phyloP scores from a whole-genome alignment of 2,329 filamentous ascomycete genomes.

The Monosporascus sp. region DNA sequence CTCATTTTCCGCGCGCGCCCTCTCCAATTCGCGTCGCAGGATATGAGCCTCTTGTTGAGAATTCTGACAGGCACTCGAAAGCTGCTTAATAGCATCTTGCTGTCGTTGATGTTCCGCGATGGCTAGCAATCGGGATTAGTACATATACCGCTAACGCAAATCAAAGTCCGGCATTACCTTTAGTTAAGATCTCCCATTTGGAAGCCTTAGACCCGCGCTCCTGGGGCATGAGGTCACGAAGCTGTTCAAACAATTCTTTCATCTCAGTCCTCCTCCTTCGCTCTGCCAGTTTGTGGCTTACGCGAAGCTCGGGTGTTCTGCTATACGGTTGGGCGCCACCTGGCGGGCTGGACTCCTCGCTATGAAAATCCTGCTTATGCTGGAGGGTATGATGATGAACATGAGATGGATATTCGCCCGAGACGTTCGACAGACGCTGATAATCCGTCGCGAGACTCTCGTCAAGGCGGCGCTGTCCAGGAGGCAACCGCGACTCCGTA shows the following conservation, averaged over 20 bases:
- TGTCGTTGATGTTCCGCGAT: constrained; percentile 59
- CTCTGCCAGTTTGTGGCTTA: constrained; percentile 82
- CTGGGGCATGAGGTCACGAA: constrained; percentile 73
- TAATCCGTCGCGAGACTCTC: constrained; percentile 47
- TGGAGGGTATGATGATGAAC: constrained; percentile 73
- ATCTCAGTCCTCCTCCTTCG: constrained; percentile 80
- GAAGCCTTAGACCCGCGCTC: constrained; percentile 80
- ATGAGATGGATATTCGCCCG: constrained; percentile 48
- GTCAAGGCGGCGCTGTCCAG: constrained; percentile 67
- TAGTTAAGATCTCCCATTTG: constrained; percentile 85
- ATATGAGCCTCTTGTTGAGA: constrained; percentile 40
- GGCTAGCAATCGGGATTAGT: constrained; percentile 35
- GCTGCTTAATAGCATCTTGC: constrained; percentile 40
- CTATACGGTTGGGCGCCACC: constrained; percentile 70
- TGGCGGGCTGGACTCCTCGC: constrained; percentile 49
- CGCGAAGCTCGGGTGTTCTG: constrained; percentile 72
- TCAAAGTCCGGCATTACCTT: constrained; percentile 52
- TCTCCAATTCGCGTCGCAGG: constrained; percentile 45
- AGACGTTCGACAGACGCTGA: constrained; percentile 44
- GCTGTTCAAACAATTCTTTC: constrained; percentile 80
- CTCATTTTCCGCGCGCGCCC: constrained; percentile 42
- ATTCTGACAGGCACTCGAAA: constrained; percentile 41
- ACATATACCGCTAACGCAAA: constrained; percentile 4
- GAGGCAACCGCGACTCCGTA: constrained; percentile 65
- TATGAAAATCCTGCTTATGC: constrained; percentile 65